Base-by-base conservation (phyloP, 2,329 filamentous ascomycete genomes). In the Colletotrichum brevisporum region DNA sequence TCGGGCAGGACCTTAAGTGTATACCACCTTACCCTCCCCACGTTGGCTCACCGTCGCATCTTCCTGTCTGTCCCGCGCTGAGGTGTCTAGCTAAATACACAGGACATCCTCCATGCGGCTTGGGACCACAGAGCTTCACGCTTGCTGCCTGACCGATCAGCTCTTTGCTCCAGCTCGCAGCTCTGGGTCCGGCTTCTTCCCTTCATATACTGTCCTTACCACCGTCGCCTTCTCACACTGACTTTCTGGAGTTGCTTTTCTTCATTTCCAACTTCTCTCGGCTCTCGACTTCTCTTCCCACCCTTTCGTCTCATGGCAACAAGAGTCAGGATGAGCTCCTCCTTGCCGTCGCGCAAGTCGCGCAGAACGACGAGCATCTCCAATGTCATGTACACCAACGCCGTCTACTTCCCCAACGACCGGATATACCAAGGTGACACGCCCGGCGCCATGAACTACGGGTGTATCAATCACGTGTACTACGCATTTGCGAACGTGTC, bases 391-490 rank as follows among this genome's bases (percentile, higher is more conserved):
- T 87, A 84, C 76, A 88, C 88, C 75, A 96, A 96, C 79, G 93
- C 91, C 24, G 91, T 94, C 18, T 96, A 95, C 81, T 96, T 94
- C 78, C 92, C 92, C n/a, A 95, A 94, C 80, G 90, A 89, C 82
- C 85, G 90, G 67, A 88, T 94, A 73, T 94, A 94, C 80, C 85
- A 87, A 65, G 88, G 91, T 71, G 89, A 93, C 74, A 92, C 92
- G 16, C 93, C 93, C 0, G 92, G 89, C 1, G 89, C 89, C 63
- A 83, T 95, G 76, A 92, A 93, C 77, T 89, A 94, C 78, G 89
- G 89, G 72, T 93, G 91, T 75, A 90, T 95, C 75, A 94, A 91
- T 73, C 91, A 94, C 76, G 89, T 95, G 27, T 95, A 94, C 80
- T 95, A 95, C 77, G 92, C 93, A 13, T 95, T 93, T 86, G 92